Percentiles rank a stretch among this genome's conserved stretches.
Conservation (phyloP, 2,329 filamentous ascomycete genomes). For the Pseudocercospora vitis region DNA sequence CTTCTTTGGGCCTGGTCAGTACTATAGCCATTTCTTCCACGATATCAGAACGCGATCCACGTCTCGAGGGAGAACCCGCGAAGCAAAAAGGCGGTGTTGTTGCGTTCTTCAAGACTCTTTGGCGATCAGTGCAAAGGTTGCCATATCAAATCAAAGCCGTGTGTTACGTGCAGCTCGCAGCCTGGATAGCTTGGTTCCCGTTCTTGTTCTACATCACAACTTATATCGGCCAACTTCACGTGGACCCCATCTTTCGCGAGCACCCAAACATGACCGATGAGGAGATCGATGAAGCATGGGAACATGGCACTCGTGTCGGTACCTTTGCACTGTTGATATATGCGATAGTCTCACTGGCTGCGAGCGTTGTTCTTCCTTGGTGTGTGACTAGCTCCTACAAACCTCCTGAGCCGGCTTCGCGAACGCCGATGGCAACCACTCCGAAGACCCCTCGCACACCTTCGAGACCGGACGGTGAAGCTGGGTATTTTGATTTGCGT, state of each 20-base stretch:
- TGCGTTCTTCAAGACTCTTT: constrained; percentile 76
- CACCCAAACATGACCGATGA: constrained; percentile 75
- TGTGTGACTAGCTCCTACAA: constrained; percentile 79
- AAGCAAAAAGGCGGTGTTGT: constrained; percentile 65
- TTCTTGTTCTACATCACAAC: constrained; percentile 95
- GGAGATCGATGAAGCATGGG: constrained; percentile 78
- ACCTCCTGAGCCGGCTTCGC: constrained; percentile 40
- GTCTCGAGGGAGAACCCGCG: constrained; percentile 64
- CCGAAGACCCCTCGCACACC: constrained; percentile 27
- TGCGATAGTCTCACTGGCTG: constrained; percentile 76
- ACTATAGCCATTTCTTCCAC: constrained; percentile 69
- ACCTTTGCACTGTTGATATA: constrained; percentile 89
- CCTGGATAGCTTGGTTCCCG: constrained; percentile 97
- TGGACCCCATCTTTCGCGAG: constrained; percentile 73
- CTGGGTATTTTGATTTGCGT: constrained; percentile 14
- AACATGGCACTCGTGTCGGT: constrained; percentile 79
- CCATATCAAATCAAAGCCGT: constrained; percentile 87
- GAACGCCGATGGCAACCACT: constrained; percentile 43
- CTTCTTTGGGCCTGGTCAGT: constrained; percentile 67
- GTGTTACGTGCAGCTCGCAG: constrained; percentile 92
- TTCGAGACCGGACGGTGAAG: not conserved
- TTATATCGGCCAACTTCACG: constrained; percentile 90
- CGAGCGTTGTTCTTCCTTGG: constrained; percentile 81
- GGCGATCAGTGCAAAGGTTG: constrained; percentile 72
- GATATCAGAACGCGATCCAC: constrained; percentile 78